Base-by-base conservation (phyloP, 352 stramenopile species). In the Saprolegnia diclina region DNA sequence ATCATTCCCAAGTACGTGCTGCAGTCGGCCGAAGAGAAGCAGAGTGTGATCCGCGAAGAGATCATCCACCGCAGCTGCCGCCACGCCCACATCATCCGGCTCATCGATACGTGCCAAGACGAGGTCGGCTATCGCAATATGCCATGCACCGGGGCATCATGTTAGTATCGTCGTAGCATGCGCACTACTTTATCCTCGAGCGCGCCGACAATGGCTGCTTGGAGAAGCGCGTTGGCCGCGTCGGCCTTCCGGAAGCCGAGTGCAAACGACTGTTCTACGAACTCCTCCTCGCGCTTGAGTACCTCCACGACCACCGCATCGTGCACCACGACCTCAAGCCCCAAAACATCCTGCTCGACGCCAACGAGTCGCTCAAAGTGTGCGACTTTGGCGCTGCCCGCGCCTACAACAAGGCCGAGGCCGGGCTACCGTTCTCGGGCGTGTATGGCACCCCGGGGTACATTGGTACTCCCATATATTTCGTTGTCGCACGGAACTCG, bases 271-370 rank as follows among this genome's bases (percentile, higher is more conserved):
- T 88, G 24, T 89, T 89, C n/a, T 71, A 54, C 11, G 80, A 91
- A 65, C 50, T 91, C 32, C 68, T 91, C 42, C 75, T 77, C 1
- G 83, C 83, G 1, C 77, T 91, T 13, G 79, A 85, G 50, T 91
- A 91, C 42, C 71, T 91, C 40, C 83, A 91, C 66, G 38, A 46
- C 24, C 78, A 88, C 72, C 78, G 88, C 73, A 92, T 97, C 59
- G 78, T 97, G 16, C 91, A 97, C 72, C 87, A 92, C 56, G 91
- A 97, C 72, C 89, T 97, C 62, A 97, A 97, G 71, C 89, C 89
- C 4, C 75, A 88, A 65, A 94, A 94, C 66, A 72, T 94, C 16
- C 64, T 94, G 42, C 65, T 94, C 29, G 77, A 88, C 45, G 72
- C 82, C 22, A 72, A 77, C 32, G 72, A 76, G 44, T 65, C 46